Evolutionary conservation across 2,329 filamentous ascomycete species (phyloP), one percentile per base, ranked within the genome.

Genomic region (Beauveria varroae): DNA sequence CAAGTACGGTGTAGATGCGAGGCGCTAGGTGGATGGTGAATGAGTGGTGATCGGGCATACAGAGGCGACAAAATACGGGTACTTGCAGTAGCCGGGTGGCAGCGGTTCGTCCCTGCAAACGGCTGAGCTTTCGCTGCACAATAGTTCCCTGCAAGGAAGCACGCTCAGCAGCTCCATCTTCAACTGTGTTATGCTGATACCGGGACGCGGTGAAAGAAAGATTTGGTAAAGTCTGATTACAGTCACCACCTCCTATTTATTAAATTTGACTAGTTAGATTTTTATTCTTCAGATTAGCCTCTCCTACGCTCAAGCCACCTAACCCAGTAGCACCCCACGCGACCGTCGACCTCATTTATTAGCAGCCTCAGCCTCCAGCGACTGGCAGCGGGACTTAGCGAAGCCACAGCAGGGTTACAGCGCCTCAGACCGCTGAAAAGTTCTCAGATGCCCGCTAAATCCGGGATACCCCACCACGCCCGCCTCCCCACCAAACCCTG

Each of bases 1-100:
- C 37, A 51, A 43, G 24, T 41, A 51, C 56, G 56, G 56, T 58
- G 56, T 58, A 58, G 56, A 49, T 57, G 55, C 44, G 50, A 18
- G 44, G 3, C 2, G 22, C 28, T 16, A 12, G 34, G 14, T 37
- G 34, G 34, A 37, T 37, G 14, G 46, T 7, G 14, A 37, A 14
- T 14, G 34, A 12, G 14, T 14, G 55, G 2, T 40, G 55, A 57
- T 50, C 30, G 24, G 28, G 44, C 46, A 57, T 26, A 18, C 46
- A 18, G 20, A 18, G 18, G 43, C 14, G n/a, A 47, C 34, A 37
- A 16, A 37, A 37, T 37, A 37, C 12, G 34, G 34, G 34, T 37
- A 49, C 12, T 49, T 24, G 34, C 34, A 46, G 44, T 22, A 46
- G 44, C n/a, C 5, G 1, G 44, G n/a, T 28, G 26, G 16, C 47